Conservation (phyloP, 2,329 filamentous ascomycete species). For the Microcyclospora pomicola region DNA sequence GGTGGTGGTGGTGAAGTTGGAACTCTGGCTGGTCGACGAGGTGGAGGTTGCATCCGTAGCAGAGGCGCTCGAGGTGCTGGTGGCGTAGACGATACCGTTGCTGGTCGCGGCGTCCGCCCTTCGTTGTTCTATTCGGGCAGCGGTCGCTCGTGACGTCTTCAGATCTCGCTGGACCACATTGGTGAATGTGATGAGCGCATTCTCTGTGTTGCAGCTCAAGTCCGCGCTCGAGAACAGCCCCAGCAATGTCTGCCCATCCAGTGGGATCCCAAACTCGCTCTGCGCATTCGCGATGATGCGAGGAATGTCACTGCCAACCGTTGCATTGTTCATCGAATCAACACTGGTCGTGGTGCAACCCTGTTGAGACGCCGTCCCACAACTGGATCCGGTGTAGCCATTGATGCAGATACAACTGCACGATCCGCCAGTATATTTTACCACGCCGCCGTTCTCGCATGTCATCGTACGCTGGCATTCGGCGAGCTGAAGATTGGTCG, state of each 20-base stretch:
- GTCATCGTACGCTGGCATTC: slow-evolving; percentile 48
- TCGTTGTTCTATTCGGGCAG: not conserved
- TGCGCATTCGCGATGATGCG: slow-evolving; percentile 53
- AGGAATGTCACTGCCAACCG: slow-evolving; percentile 66
- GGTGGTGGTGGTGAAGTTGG: slow-evolving; percentile 12
- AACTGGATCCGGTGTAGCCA: slow-evolving; percentile 60
- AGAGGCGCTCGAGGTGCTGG: slow-evolving; percentile 7
- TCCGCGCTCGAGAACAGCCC: slow-evolving; percentile 61
- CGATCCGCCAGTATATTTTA: slow-evolving; percentile 42
- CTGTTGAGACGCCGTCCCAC: slow-evolving; percentile 36
- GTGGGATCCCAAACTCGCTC: slow-evolving; percentile 59
- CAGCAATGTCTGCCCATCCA: slow-evolving; percentile 56
- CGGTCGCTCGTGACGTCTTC: not conserved
- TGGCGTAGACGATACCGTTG: slow-evolving; percentile 20
- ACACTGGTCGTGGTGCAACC: slow-evolving; percentile 42
- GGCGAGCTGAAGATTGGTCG: slow-evolving; percentile 23
- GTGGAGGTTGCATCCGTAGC: slow-evolving; percentile 7
- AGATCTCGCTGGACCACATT: not conserved
- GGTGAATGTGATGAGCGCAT: slow-evolving; percentile 75
- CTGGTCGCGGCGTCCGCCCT: slow-evolving; percentile 18
- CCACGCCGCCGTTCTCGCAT: slow-evolving; percentile 69
- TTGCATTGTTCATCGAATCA: slow-evolving; percentile 48
- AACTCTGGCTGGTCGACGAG: slow-evolving; percentile 1
- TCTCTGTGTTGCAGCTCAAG: slow-evolving; percentile 71
- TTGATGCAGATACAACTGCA: slow-evolving; percentile 85